A percentile compares a stretch with the other conserved stretches of the same genome.
Conservation (phyloP, 495 filamentous ascomycete species). For the Aspergillus panamensis region DNA sequence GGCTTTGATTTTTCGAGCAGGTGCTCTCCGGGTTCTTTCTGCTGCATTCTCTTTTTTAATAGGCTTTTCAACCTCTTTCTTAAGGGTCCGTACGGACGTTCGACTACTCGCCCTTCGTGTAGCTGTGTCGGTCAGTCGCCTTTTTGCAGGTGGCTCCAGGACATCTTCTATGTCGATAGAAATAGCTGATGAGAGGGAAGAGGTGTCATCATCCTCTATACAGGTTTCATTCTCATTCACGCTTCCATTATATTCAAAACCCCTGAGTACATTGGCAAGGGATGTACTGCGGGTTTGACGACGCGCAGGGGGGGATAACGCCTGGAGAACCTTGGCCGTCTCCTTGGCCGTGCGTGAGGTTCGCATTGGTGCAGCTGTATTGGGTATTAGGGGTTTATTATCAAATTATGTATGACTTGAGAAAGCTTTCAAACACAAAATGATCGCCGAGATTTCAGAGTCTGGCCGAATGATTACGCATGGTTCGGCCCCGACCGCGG, state of each 20-base stretch:
- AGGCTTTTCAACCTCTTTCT: slow-evolving; percentile 10
- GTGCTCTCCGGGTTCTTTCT: slow-evolving; percentile 52
- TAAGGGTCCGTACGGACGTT: slow-evolving; percentile 9
- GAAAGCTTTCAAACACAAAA: slow-evolving; percentile 16
- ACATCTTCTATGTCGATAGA: slow-evolving; percentile 64
- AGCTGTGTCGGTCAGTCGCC: slow-evolving; percentile 29
- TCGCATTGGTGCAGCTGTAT: slow-evolving; percentile 45
- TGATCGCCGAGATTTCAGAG: slow-evolving; percentile 19
- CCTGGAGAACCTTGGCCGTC: slow-evolving; percentile 50
- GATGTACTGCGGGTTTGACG: slow-evolving; percentile 39
- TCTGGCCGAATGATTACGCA: slow-evolving; percentile 16
- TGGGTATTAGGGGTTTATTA: not conserved
- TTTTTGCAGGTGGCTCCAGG: slow-evolving; percentile 43
- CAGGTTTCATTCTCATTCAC: slow-evolving; percentile 15
- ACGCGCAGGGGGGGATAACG: slow-evolving; percentile 40
- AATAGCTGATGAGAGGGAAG: slow-evolving; percentile 40
- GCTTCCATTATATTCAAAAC: slow-evolving; percentile 30
- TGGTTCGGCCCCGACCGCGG: slow-evolving; percentile 17
- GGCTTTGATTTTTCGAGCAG: slow-evolving; percentile 60
- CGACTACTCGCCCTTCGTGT: slow-evolving; percentile 23
- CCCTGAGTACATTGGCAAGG: slow-evolving; percentile 27
- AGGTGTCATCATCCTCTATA: slow-evolving; percentile 36
- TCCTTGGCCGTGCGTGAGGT: slow-evolving; percentile 58
- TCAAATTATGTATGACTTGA: not conserved
- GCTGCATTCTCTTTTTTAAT: slow-evolving; percentile 28